These are phyloP conservation scores for Penicillium crustosum DNA, from an alignment of 2,329 filamentous ascomycete species.

Conservation along the genomic window DNA sequence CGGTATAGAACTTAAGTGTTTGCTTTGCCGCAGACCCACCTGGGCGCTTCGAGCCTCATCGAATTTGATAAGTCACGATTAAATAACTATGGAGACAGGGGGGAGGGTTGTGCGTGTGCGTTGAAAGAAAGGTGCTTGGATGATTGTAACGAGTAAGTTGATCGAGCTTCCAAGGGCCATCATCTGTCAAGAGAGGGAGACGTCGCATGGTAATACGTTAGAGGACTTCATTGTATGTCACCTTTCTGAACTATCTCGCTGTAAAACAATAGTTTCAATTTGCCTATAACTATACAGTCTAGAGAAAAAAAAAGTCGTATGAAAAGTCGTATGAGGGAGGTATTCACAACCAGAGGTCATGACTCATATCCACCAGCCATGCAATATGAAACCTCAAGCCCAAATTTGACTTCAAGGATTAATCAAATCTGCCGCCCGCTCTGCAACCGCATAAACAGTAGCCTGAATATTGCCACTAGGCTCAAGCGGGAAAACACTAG, in stretches of 20 bases:
- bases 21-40: no score
- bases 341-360: background rate
- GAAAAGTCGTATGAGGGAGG: background rate
- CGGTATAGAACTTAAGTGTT: no score
- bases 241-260: background rate
- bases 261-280: background rate
- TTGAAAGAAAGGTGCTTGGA: no score
- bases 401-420: background rate
- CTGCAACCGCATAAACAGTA: constrained; percentile 39
- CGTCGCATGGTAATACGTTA: no score
- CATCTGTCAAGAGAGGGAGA: background rate
- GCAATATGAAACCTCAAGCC: background rate
- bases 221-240: background rate
- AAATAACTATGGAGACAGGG: no score
- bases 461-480: constrained; percentile 40
- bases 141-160: no score
- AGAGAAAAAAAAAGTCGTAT: no score
- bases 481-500: constrained; percentile 37
- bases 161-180: no score
- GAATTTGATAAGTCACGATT: no score
- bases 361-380: background rate
- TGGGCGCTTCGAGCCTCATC: no score
- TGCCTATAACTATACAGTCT: background rate
- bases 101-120: no score
- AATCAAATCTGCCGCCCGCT: constrained; percentile 33